Conservation (phyloP, 2,329 filamentous ascomycete genomes). For the Nemania sp. region DNA sequence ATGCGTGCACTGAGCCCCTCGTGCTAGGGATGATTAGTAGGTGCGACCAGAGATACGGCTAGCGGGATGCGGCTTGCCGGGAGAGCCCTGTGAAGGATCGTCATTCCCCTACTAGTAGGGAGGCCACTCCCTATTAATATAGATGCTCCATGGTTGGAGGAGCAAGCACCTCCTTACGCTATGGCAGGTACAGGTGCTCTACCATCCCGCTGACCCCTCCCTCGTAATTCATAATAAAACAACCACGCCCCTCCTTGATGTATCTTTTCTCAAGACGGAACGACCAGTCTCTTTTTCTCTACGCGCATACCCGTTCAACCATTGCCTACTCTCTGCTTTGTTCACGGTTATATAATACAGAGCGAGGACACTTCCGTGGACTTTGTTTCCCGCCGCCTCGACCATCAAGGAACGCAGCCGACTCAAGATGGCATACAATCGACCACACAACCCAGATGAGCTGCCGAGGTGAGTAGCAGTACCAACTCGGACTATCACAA, state of each 20-base stretch:
- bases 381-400: neutral
- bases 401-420: constrained; percentile 2
- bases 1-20: no score
- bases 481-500: constrained; percentile 3
- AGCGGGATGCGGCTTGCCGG: constrained; percentile 9
- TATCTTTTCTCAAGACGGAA: constrained; percentile 3
- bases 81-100: no score
- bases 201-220: constrained; percentile 20
- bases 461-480: constrained; percentile 74
- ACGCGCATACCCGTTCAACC: no score
- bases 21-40: no score
- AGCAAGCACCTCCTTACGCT: neutral
- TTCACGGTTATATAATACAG: neutral
- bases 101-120: no score
- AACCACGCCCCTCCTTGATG: constrained; percentile 7
- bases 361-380: neutral
- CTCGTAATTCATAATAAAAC: constrained; percentile 13
- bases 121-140: neutral
- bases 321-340: neutral
- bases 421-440: constrained; percentile 85
- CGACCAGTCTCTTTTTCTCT: constrained; percentile 14
- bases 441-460: constrained; percentile 89
- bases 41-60: no score
- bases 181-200: neutral
- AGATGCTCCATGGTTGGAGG: neutral